Evolutionary conservation across 768 basidiomycete genomes (phyloP), one percentile per base, ranked within the genome.

Genomic region (Collybia mongolica): DNA sequence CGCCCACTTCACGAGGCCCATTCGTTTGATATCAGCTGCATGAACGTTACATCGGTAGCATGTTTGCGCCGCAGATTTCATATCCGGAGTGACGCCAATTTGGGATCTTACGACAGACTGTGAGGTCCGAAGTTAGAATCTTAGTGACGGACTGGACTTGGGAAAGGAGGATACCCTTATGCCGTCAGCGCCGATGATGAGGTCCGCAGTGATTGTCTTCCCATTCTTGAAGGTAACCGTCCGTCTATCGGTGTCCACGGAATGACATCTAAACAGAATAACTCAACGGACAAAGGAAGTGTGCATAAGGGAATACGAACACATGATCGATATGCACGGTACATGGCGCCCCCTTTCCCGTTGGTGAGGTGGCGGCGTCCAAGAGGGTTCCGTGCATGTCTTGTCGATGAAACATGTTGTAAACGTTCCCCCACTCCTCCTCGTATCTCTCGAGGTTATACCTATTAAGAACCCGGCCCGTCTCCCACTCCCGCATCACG

Each of bases 401-500:
- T 50, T 61, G 61, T n/a, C 66, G 58, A 46, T 67, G 65, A 44
- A 67, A 58, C 66, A 67, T 67, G 46, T 62, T 60, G 51, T 65
- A 64, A 11, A 61, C 61, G 37, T 64, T 58, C 9, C 64, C 61
- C 64, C 64, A 65, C 37, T 66, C 60, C 48, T 61, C 47, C 45
- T 66, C 64, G 39, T 68, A 68, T 29, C 60, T 49, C 14, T 61
- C 54, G 24, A 68, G 55, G 45, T 65, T 61, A 49, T 67, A 68
- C 38, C 64, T 54, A 32, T 64, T 65, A 36, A 61, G 60, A 20
- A 68, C 56, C 28, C 57, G 55, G 14, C 67, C 67, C 18, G 65
- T 66, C 45, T 65, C 63, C 67, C 67, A 68, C 40, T 68, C 67
- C 12, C 67, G 60, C 67, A 68, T 68, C 28, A 61, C 59, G 18